phyloP scores from a whole-genome alignment of 306 rosid species.

The Glycine tomentella region DNA sequence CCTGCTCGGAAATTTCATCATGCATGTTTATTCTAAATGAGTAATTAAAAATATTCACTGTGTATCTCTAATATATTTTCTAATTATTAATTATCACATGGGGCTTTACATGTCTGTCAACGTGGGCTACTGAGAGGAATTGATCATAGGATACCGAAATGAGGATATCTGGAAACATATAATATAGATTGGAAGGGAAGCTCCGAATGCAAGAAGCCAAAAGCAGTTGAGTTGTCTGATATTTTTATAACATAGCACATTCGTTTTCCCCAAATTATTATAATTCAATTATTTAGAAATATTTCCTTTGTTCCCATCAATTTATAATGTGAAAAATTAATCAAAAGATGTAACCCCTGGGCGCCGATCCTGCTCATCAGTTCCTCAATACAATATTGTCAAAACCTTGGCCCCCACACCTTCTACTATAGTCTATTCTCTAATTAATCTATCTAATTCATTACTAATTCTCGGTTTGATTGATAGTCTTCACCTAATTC shows the following conservation, averaged over 20 bases:
- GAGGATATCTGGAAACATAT: constrained; percentile 57
- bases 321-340: constrained; percentile 14
- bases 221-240: constrained; percentile 55
- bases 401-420: constrained; percentile 45
- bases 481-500: constrained; percentile 46
- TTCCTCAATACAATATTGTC: constrained; percentile 48
- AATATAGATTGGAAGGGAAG: constrained; percentile 52
- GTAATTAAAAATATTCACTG: not conserved
- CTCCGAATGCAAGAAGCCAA: constrained; percentile 70
- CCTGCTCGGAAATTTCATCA: too few species aligned
- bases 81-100: constrained; percentile 46
- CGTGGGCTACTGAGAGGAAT: constrained; percentile 45
- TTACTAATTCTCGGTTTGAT: constrained; percentile 38
- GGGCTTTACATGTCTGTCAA: constrained; percentile 48
- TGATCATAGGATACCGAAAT: constrained; percentile 64
- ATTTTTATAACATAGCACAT: constrained; percentile 36
- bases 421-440: not conserved
- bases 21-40: not conserved
- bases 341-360: constrained; percentile 39
- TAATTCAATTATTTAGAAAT: constrained; percentile 1
- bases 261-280: constrained; percentile 32
- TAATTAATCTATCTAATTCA: constrained; percentile 17
- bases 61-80: not conserved
- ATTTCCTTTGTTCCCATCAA: constrained; percentile 18
- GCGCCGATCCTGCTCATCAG: not conserved